Percentiles rank a stretch among this genome's conserved stretches.
Evolutionary conservation across 805 yeast genomes (phyloP).

Genomic region (Pichia insulana): DNA sequence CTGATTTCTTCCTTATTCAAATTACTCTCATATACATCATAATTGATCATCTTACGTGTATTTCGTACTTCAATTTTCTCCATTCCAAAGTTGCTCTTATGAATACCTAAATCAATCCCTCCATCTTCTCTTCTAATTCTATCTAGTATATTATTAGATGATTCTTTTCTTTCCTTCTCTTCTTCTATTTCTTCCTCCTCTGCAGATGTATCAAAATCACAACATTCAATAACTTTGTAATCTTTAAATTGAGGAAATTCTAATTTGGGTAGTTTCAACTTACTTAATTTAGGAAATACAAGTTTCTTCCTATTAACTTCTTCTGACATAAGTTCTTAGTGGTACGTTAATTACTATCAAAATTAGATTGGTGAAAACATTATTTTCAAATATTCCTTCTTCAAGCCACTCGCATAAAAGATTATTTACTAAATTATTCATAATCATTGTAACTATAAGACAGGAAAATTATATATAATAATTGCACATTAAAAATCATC

Average conservation of each 20-base stretch:
- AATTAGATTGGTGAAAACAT: too few relatives aligned
- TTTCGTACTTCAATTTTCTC: neutral
- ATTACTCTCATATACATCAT: neutral
- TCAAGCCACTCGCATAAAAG: too few relatives aligned
- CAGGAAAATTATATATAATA: constrained; percentile 1
- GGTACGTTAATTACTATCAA: too few relatives aligned
- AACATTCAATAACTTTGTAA: constrained; percentile 17
- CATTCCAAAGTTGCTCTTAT: neutral
- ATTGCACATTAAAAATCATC: too few relatives aligned
- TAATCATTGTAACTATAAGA: constrained; percentile 2
- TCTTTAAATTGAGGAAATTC: constrained; percentile 11
- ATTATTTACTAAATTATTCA: too few relatives aligned
- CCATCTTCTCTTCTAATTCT: constrained; percentile 7
- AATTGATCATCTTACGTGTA: constrained; percentile 2
- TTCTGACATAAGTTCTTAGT: too few relatives aligned
- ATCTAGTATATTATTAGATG: neutral
- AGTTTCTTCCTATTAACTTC: too few relatives aligned
- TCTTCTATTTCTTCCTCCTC: constrained; percentile 11
- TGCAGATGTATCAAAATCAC: constrained; percentile 19
- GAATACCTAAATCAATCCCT: constrained; percentile 9
- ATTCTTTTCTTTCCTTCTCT: neutral
- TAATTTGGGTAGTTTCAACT: neutral
- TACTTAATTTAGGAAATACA: neutral
- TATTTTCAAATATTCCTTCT: too few relatives aligned
- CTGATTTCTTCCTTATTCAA: neutral